Percentiles rank a stretch among this genome's conserved stretches.
Conservation (phyloP, 768 basidiomycete genomes). For the Amanita polypyramis region DNA sequence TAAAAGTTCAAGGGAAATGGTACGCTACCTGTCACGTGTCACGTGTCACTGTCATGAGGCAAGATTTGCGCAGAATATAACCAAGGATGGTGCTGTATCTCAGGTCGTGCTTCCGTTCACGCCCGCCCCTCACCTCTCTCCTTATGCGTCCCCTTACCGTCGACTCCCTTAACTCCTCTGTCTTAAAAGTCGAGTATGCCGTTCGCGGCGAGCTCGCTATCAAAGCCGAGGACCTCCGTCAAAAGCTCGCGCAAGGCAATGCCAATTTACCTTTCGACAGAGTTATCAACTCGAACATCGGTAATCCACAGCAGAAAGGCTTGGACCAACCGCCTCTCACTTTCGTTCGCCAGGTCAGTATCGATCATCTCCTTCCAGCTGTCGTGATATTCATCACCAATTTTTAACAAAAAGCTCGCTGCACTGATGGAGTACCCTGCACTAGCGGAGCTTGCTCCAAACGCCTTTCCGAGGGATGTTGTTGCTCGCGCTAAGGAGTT, state of each 20-base stretch:
- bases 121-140: conserved; percentile 10
- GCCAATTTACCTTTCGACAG: conserved; percentile 72
- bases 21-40: no score
- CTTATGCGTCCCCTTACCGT: conserved; percentile 51
- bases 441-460: conserved; percentile 63
- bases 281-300: conserved; percentile 93
- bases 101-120: conserved; percentile 8
- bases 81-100: no score
- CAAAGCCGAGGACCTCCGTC: conserved; percentile 78
- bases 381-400: not conserved
- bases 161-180: conserved; percentile 71
- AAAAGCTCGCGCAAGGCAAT: conserved; percentile 47
- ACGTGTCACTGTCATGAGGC: no score
- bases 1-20: no score
- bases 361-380: not conserved
- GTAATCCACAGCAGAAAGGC: conserved; percentile 94
- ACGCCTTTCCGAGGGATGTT: conserved; percentile 80
- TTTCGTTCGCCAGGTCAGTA: conserved; percentile 76
- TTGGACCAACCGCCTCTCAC: conserved; percentile 91
- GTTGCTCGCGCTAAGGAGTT: conserved; percentile 75
- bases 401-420: conserved; percentile 59
- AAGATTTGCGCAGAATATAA: no score
- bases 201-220: conserved; percentile 96
- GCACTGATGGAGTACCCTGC: conserved; percentile 89
- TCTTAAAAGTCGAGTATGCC: conserved; percentile 89